Percentiles rank a stretch among this genome's conserved stretches.
Evolutionary conservation across 805 yeast genomes (phyloP).

Genomic region (Yarrowia yakushimensis): DNA sequence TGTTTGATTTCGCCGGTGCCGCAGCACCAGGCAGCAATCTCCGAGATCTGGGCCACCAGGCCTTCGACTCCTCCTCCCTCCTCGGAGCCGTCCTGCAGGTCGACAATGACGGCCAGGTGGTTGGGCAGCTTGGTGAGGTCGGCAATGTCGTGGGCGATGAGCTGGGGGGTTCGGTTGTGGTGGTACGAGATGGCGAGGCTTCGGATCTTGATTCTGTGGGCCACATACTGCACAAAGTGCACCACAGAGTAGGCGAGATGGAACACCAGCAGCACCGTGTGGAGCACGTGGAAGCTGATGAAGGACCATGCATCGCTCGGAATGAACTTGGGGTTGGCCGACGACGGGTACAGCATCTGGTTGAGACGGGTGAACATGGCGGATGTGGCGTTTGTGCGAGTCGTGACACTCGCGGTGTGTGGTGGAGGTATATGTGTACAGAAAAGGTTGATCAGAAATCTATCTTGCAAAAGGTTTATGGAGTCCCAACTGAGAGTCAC

Average conservation of each 20-base stretch:
- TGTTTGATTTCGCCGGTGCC: constrained; percentile 71
- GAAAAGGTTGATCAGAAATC: constrained; percentile 16
- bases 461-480: not conserved
- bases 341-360: constrained; percentile 24
- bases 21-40: constrained; percentile 80
- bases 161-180: constrained; percentile 52
- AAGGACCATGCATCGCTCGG: constrained; percentile 12
- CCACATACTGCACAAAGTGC: constrained; percentile 18
- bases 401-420: constrained; percentile 9
- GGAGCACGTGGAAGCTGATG: constrained; percentile 27
- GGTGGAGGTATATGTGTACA: constrained; percentile 3
- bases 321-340: constrained; percentile 20
- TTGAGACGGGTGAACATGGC: constrained; percentile 16
- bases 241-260: constrained; percentile 25
- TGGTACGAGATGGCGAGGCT: constrained; percentile 29
- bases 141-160: constrained; percentile 78
- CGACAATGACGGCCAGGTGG: constrained; percentile 70
- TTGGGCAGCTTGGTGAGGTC: constrained; percentile 73
- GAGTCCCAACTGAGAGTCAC: not conserved
- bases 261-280: constrained; percentile 26
- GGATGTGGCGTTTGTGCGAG: not conserved
- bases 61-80: constrained; percentile 90
- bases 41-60: constrained; percentile 69
- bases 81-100: constrained; percentile 67
- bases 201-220: constrained; percentile 19